Evolutionary conservation across 2,329 filamentous ascomycete genomes (phyloP).

Genomic region (Leptographium lundbergii): DNA sequence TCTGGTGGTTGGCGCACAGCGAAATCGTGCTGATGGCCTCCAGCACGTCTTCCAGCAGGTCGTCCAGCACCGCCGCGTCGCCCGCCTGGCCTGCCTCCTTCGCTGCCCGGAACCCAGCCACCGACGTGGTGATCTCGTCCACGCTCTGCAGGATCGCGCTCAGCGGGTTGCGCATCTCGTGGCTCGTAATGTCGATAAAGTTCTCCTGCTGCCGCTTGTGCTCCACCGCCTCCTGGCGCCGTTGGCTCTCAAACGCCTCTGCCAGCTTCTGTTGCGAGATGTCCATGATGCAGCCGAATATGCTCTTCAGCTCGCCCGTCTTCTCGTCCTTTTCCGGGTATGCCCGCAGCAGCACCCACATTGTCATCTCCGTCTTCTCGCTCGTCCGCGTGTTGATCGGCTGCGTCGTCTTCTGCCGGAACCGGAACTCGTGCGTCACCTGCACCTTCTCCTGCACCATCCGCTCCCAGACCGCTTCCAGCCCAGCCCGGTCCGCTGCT

Average conservation of each 20-base stretch:
- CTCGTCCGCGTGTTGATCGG: conserved; percentile 48
- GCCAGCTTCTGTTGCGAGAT: conserved; percentile 80
- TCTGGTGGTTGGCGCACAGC: conserved; percentile 69
- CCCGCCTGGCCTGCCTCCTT: conserved; percentile 1
- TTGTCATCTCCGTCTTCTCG: conserved; percentile 20
- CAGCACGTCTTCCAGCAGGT: conserved; percentile 41
- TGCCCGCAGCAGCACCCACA: conserved; percentile 66
- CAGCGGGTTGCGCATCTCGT: conserved; percentile 67
- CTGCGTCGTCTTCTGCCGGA: conserved; percentile 58
- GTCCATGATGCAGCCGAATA: conserved; percentile 73
- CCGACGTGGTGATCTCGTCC: conserved; percentile 51
- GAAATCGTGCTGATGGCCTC: conserved; percentile 75
- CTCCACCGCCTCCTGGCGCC: conserved; percentile 70
- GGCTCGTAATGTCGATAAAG: conserved; percentile 62
- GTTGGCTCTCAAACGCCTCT: conserved; percentile 64
- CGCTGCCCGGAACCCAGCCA: conserved; percentile 28
- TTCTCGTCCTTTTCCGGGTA: conserved; percentile 58
- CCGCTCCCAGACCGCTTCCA: conserved; percentile 49
- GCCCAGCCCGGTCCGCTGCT: conserved; percentile 47
- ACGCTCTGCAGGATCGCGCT: conserved; percentile 65
- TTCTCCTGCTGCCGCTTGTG: conserved; percentile 62
- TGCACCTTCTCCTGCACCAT: conserved; percentile 49
- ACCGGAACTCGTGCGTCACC: conserved; percentile 62
- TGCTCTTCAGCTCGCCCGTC: conserved; percentile 53
- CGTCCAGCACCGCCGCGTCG: conserved; percentile 25